Percentiles rank a stretch among this genome's conserved stretches.
phyloP scores from a whole-genome alignment of 1,284 basidiomycete species.

The Malassezia equina region DNA sequence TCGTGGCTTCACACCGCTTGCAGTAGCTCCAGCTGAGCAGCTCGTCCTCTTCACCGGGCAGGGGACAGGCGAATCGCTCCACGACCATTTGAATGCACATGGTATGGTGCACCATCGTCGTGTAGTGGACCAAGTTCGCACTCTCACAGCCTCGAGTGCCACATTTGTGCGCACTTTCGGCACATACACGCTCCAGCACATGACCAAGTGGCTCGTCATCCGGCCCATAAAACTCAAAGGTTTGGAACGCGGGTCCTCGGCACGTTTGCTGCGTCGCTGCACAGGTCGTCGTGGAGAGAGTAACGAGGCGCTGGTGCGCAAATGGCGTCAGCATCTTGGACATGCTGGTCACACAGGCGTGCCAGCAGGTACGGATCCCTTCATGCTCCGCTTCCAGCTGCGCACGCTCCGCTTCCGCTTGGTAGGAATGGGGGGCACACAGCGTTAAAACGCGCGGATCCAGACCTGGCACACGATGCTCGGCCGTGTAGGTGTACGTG shows the following conservation, averaged over 20 bases:
- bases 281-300: constrained; percentile 66
- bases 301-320: constrained; percentile 77
- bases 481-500: neutral
- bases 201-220: constrained; percentile 85
- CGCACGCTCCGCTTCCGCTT: constrained; percentile 20
- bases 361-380: constrained; percentile 22
- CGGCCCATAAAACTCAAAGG: constrained; percentile 80
- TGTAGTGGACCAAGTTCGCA: constrained; percentile 71
- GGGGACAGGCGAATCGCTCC: constrained; percentile 44
- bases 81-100: constrained; percentile 64
- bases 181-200: constrained; percentile 71
- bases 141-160: constrained; percentile 72
- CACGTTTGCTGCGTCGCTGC: constrained; percentile 53
- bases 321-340: constrained; percentile 65
- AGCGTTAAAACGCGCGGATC: neutral
- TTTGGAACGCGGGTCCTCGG: constrained; percentile 54
- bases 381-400: constrained; percentile 24
- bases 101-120: constrained; percentile 78
- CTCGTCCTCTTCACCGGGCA: constrained; percentile 55
- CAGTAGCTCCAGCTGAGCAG: constrained; percentile 90
- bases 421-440: neutral
- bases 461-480: neutral
- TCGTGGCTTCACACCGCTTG: constrained; percentile 52
- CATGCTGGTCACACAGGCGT: constrained; percentile 23
- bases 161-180: constrained; percentile 62